Conservation (phyloP, 2,329 filamentous ascomycete species). For the Aureobasidium namibiae region DNA sequence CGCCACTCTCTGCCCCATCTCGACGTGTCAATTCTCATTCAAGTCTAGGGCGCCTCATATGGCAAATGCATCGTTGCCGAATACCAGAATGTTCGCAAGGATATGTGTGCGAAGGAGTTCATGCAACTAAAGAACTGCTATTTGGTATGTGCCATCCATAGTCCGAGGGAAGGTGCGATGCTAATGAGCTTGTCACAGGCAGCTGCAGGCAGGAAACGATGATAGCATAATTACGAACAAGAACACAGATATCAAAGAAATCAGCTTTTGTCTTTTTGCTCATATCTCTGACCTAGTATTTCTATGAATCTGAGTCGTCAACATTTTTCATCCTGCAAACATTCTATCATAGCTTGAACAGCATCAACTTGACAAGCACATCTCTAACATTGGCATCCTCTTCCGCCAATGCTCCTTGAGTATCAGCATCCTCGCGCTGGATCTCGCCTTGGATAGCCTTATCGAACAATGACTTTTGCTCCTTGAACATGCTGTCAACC, state of each 20-base stretch:
- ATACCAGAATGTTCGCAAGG: conserved; percentile 82
- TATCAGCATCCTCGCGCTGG: conserved; percentile 34
- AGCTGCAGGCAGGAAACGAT: conserved; percentile 11
- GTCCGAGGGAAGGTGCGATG: too few species aligned
- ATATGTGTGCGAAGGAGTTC: conserved; percentile 84
- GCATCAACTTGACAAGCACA: conserved; percentile 62
- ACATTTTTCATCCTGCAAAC: background rate
- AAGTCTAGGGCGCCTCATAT: conserved; percentile 65
- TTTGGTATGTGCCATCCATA: conserved; percentile 45
- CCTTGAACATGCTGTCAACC: conserved; percentile 28
- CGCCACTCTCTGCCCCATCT: conserved; percentile 8
- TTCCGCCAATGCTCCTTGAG: conserved; percentile 34
- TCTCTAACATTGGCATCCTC: conserved; percentile 80
- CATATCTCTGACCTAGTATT: background rate
- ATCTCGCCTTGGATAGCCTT: conserved; percentile 36
- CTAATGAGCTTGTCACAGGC: background rate
- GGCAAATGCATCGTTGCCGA: conserved; percentile 87
- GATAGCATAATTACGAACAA: background rate
- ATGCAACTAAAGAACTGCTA: conserved; percentile 80
- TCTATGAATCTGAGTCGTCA: background rate
- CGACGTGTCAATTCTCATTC: background rate
- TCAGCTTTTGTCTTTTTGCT: background rate
- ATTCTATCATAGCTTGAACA: conserved; percentile 55
- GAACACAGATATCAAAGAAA: background rate
- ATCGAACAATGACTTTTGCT: conserved; percentile 26